These are phyloP conservation scores for Yamadazyma buinensis DNA, from an alignment of 1,139 yeast species.

Conservation along the genomic window DNA sequence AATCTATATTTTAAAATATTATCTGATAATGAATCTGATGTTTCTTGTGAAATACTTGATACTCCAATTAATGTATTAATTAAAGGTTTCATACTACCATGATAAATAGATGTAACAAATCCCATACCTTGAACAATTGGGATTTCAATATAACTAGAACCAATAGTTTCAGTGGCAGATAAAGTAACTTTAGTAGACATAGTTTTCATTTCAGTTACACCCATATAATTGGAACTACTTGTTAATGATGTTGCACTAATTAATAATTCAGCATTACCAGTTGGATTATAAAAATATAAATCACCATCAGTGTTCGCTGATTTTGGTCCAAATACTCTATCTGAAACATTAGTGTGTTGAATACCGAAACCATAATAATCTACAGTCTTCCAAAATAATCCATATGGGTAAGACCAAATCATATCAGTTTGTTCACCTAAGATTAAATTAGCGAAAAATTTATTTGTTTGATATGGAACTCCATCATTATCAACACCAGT, in stretches of 20 bases:
- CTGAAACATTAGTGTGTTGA: constrained; percentile 55
- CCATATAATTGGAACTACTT: constrained; percentile 28
- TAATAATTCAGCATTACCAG: constrained; percentile 47
- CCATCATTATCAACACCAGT: constrained; percentile 39
- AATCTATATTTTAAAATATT: constrained; percentile 62
- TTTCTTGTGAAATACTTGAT: constrained; percentile 40
- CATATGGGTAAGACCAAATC: constrained; percentile 82
- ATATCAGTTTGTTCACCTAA: constrained; percentile 60
- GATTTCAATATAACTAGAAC: constrained; percentile 30
- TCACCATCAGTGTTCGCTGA: constrained; percentile 22
- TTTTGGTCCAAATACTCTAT: constrained; percentile 65
- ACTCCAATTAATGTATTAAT: constrained; percentile 56
- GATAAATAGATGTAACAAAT: constrained; percentile 62
- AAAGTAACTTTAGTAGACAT: constrained; percentile 55
- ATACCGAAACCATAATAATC: constrained; percentile 60
- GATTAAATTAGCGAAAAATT: constrained; percentile 76
- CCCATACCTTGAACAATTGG: constrained; percentile 75
- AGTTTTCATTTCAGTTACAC: constrained; percentile 47
- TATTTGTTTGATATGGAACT: constrained; percentile 69
- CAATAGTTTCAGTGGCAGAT: constrained; percentile 23
- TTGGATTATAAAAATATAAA: constrained; percentile 53
- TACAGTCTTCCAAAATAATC: constrained; percentile 55
- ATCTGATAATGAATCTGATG: constrained; percentile 36
- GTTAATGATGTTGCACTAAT: constrained; percentile 53
- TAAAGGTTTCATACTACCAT: constrained; percentile 50